Evolutionary conservation across 2,329 filamentous ascomycete genomes (phyloP).

Genomic region (Cordyceps sp.): DNA sequence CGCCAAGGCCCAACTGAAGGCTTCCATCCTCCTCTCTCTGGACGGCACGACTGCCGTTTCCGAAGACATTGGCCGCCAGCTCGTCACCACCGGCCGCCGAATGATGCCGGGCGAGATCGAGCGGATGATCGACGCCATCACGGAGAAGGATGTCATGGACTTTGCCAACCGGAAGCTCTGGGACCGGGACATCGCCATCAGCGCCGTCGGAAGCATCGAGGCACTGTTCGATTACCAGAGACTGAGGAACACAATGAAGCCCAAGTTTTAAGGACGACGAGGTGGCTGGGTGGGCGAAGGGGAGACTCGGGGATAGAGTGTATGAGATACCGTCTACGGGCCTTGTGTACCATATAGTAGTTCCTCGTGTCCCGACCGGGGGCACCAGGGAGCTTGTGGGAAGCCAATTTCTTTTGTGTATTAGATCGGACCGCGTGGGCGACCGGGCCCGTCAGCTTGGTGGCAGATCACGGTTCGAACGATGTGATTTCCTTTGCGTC

Average conservation of each 20-base stretch:
- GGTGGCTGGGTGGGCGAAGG: slow-evolving; percentile 14
- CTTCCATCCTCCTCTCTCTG: slow-evolving; percentile 88
- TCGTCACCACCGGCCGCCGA: slow-evolving; percentile 89
- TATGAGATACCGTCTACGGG: slow-evolving; percentile 35
- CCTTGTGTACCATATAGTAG: slow-evolving; percentile 37
- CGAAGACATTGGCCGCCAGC: slow-evolving; percentile 96
- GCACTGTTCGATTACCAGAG: slow-evolving; percentile 65
- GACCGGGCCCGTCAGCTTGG: too few species aligned
- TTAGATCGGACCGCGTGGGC: background rate
- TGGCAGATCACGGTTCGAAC: too few species aligned
- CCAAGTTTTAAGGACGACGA: slow-evolving; percentile 41
- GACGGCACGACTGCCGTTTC: slow-evolving; percentile 95
- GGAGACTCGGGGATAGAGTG: slow-evolving; percentile 34
- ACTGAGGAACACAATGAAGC: slow-evolving; percentile 72
- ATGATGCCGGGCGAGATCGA: slow-evolving; percentile 90
- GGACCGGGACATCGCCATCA: slow-evolving; percentile 93
- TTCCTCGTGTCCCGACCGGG: slow-evolving; percentile 19
- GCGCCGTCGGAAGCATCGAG: slow-evolving; percentile 86
- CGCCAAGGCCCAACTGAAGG: slow-evolving; percentile 98
- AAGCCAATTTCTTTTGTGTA: slow-evolving; percentile 5
- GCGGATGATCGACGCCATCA: slow-evolving; percentile 73
- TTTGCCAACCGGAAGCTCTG: slow-evolving; percentile 92
- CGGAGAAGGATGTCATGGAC: slow-evolving; percentile 91
- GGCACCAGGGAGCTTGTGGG: slow-evolving; percentile 14
- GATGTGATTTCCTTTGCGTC: too few species aligned